phyloP scores from a whole-genome alignment of 129 eudicot species.

The Artemisia annua region DNA sequence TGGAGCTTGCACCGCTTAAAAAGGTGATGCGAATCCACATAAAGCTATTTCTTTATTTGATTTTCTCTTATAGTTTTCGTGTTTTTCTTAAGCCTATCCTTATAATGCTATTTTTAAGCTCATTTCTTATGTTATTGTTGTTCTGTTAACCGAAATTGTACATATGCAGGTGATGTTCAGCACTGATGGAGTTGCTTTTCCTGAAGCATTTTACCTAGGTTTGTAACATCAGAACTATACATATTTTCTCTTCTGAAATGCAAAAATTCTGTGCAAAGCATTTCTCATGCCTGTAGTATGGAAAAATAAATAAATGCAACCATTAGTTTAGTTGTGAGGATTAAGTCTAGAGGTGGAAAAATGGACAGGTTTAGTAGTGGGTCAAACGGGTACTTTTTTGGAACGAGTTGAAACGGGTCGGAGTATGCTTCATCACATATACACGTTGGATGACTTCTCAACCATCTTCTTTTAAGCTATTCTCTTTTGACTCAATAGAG shows the following conservation, averaged over 20 bases:
- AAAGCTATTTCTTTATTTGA: background rate
- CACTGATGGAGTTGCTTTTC: conserved; percentile 84
- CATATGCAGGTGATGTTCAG: conserved; percentile 91
- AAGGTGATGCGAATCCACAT: conserved; percentile 54
- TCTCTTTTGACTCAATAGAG: no score
- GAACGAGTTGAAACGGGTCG: no score
- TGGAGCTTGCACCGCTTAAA: conserved; percentile 88
- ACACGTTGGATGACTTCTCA: no score
- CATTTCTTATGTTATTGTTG: conserved; percentile 8
- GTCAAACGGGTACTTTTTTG: no score
- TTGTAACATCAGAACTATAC: conserved; percentile 30
- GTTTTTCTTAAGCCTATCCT: background rate
- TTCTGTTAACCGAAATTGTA: conserved; percentile 23
- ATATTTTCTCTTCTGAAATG: background rate
- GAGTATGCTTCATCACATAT: no score
- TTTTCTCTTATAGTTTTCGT: background rate
- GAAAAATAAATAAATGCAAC: no score
- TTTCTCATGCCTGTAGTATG: no score
- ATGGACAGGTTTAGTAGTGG: no score
- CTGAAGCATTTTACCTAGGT: conserved; percentile 95
- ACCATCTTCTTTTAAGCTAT: no score
- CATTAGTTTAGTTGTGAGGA: no score
- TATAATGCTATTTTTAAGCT: background rate
- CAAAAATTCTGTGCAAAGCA: no score
- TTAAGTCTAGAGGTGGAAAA: no score